Conservation (phyloP, 1,284 basidiomycete genomes). For the Marasmius tenuissimus region DNA sequence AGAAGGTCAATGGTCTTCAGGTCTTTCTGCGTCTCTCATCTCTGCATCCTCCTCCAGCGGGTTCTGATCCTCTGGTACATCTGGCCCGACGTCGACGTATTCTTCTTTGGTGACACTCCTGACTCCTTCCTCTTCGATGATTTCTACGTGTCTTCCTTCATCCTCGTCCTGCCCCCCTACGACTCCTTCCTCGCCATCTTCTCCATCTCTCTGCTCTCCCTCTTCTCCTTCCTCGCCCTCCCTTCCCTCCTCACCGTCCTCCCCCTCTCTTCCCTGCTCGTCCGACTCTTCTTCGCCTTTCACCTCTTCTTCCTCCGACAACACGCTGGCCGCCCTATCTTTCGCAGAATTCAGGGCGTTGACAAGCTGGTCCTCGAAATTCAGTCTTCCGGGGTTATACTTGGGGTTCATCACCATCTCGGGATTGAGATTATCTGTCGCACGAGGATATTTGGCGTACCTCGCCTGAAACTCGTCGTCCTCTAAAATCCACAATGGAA, state of each 20-base stretch:
- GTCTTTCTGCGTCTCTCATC: not conserved
- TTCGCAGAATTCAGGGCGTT: slow-evolving; percentile 1
- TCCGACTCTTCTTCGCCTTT: slow-evolving; percentile 17
- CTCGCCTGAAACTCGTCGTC: slow-evolving; percentile 11
- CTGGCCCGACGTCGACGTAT: not conserved
- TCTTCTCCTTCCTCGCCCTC: not conserved
- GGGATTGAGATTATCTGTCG: slow-evolving; percentile 3
- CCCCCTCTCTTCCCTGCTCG: too few relatives aligned
- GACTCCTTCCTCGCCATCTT: not conserved
- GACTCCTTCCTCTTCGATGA: not conserved
- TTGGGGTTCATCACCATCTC: slow-evolving; percentile 8
- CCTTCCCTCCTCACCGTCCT: too few relatives aligned
- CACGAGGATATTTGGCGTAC: slow-evolving; percentile 3
- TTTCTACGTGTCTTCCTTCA: not conserved
- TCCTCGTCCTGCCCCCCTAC: not conserved
- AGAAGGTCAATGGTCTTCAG: not conserved
- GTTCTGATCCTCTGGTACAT: not conserved
- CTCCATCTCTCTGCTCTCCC: not conserved
- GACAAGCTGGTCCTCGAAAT: slow-evolving; percentile 5
- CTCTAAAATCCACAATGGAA: slow-evolving; percentile 43
- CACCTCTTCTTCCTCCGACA: slow-evolving; percentile 21
- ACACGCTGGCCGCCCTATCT: slow-evolving; percentile 37
- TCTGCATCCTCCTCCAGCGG: not conserved
- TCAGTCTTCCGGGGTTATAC: slow-evolving; percentile 1
- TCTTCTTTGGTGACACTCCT: not conserved